Base-by-base conservation (phyloP, 2,329 filamentous ascomycete genomes). In the Fusarium sp. region DNA sequence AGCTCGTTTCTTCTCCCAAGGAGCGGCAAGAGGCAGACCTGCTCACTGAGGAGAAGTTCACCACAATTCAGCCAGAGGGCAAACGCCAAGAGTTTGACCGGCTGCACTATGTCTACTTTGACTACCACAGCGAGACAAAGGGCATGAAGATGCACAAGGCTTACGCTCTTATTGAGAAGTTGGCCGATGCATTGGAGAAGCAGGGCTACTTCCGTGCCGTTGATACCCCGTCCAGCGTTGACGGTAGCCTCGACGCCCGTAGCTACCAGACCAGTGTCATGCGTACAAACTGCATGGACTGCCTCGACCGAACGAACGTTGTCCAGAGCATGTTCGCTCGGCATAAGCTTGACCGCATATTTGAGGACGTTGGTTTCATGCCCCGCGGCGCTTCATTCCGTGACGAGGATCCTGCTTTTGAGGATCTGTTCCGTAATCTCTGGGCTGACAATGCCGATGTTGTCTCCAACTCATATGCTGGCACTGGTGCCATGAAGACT, bases 361-460 rank as follows among this genome's bases (percentile, higher is more conserved):
- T 99, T 65, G 89, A 92, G 72, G 96, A 98, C 77, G 85, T 94
- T 8, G 95, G 95, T 41, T 85, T 98, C 58, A 89, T 98, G 77
- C 84, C 89, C 59, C 89, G 90, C 32, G 95, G 95, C 62, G 90
- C 96, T 78, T 91, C 89, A 28, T 95, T 96, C 76, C 91, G 91
- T 47, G 86, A 88, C 66, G 93, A 95, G 77, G 94, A 98, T 79
- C 85, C 88, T 18, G 89, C 88, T 2, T 99, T 99, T 81, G 95
- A 98, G 82, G 87, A 93, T 77, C 86, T 98, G 66, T 99, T 98
- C 89, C 94, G 96, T 75, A 98, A 98, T 83, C 88, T 98, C 22
- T 99, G 96, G 96, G 96, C 96, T 36, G 96, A 99, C 84, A 99
- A 99, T 79, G 96, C 97, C 63, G 96, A 99, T 81, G 93, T 97